Base-by-base conservation (phyloP, 495 filamentous ascomycete genomes). In the Lophiostoma macrostomum region DNA sequence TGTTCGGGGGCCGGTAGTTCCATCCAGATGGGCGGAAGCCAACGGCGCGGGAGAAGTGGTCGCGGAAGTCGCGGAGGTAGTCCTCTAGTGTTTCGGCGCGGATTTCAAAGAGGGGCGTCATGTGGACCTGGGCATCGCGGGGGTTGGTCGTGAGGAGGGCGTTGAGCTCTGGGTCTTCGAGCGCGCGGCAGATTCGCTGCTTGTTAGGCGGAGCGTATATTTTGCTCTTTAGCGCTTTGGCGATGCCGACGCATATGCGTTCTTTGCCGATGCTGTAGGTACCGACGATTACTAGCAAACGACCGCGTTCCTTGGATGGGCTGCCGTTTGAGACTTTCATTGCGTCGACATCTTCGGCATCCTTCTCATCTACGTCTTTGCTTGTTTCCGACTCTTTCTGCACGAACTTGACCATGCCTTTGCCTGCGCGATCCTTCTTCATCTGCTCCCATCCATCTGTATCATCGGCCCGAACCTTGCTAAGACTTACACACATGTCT, bases 181-280 rank as follows among this genome's bases (percentile, higher is more conserved):
- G 80, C 46, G 84, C 87, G 11, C 76, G 72, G 68, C 88, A 91
- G n/a, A 96, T 85, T 41, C 80, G 78, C 60, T 87, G 84, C 67
- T 97, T 98, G 28, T 77, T 71, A 0, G 88, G 76, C 0, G 87
- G 80, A 0, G 94, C 91, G 63, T 85, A 98, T 65, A 98, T 97
- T 66, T 95, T 96, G 64, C 84, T 86, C 36, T 82, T 74, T 8
- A 98, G 81, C 2, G 93, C 91, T 50, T 80, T 76, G 6, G 93
- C 93, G 53, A 97, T 93, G 47, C 88, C 91, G 16, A 94, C 70
- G 68, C 93, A 97, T 62, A 99, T 88, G 47, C 90, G 84, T 68
- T 99, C 93, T 73, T 99, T 99, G 68, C 93, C 93, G 60, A 99
- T 99, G 53, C 83, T 88, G 73, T 99, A 99, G 2, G 93, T 99